phyloP scores from a whole-genome alignment of 2,329 filamentous ascomycete genomes.

The Tolypocladium inflatum region DNA sequence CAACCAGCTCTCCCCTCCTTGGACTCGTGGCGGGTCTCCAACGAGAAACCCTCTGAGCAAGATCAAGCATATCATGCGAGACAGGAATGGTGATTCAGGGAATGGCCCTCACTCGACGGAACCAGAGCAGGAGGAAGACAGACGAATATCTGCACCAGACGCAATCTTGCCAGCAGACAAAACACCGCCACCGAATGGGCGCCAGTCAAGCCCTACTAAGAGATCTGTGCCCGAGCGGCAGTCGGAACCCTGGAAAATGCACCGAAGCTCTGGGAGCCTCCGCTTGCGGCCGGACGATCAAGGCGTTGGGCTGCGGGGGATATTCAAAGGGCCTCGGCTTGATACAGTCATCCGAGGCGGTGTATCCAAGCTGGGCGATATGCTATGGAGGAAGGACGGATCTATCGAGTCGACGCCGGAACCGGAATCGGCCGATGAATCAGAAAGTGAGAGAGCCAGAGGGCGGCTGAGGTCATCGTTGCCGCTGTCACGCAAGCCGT shows the following conservation, averaged over 20 bases:
- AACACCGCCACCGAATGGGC: constrained; percentile 6
- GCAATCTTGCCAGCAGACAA: constrained; percentile 12
- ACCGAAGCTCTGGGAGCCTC: constrained; percentile 39
- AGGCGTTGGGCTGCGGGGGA: constrained; percentile 39
- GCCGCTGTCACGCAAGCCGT: constrained; percentile 23
- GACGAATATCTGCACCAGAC: constrained; percentile 16
- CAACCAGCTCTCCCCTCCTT: constrained; percentile 52
- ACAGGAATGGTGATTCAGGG: constrained; percentile 38
- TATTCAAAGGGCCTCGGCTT: constrained; percentile 70
- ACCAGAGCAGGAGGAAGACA: constrained; percentile 23
- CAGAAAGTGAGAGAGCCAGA: constrained; percentile 32
- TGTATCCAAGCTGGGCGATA: constrained; percentile 46
- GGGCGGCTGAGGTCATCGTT: constrained; percentile 27
- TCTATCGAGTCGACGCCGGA: constrained; percentile 23
- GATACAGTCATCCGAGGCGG: constrained; percentile 59
- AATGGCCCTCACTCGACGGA: constrained; percentile 18
- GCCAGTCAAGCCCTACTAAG: constrained; percentile 10
- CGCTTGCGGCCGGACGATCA: constrained; percentile 26
- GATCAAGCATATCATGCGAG: constrained; percentile 46
- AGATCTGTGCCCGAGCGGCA: constrained; percentile 23
- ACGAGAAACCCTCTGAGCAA: constrained; percentile 47
- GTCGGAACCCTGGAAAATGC: constrained; percentile 17
- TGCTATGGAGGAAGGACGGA: constrained; percentile 46
- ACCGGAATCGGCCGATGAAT: constrained; percentile 36
- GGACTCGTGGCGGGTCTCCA: constrained; percentile 56